Conservation (phyloP, 768 basidiomycete species). For the Gymnopilus dilepis region DNA sequence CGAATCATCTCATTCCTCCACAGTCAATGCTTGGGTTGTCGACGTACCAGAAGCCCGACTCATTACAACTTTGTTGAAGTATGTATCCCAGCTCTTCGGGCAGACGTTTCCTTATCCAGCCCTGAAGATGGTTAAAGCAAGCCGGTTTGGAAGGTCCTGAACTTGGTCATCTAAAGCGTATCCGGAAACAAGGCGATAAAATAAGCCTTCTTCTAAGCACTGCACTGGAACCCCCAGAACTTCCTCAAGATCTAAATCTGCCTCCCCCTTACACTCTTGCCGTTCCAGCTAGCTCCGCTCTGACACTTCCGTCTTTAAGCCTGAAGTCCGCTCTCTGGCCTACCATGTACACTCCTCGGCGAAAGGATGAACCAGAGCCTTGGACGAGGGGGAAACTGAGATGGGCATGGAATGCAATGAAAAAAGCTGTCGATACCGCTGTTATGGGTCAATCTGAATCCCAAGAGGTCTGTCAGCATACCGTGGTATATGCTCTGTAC, state of each 20-base stretch:
- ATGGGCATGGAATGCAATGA: constrained; percentile 81
- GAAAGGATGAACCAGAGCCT: constrained; percentile 66
- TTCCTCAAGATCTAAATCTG: constrained; percentile 56
- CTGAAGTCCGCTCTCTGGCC: constrained; percentile 88
- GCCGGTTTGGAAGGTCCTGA: constrained; percentile 62
- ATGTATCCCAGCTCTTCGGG: constrained; percentile 18
- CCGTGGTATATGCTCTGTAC: not conserved
- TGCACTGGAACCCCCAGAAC: constrained; percentile 43
- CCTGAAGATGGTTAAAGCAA: constrained; percentile 70
- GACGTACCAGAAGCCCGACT: constrained; percentile 68
- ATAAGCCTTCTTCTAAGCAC: constrained; percentile 61
- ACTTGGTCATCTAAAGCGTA: constrained; percentile 77
- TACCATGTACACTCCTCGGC: constrained; percentile 70
- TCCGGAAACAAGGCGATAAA: constrained; percentile 56
- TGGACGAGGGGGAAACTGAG: constrained; percentile 70
- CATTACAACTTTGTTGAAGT: constrained; percentile 71
- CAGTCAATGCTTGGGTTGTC: constrained; percentile 80
- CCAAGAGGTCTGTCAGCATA: constrained; percentile 60
- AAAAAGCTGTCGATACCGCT: constrained; percentile 55
- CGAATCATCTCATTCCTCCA: not conserved
- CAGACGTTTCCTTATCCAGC: not conserved
- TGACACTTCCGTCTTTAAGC: constrained; percentile 66
- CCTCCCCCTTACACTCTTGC: constrained; percentile 56
- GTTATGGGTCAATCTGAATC: constrained; percentile 40
- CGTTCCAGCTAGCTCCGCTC: constrained; percentile 72